Percentiles rank a stretch among this genome's conserved stretches.
phyloP scores from a whole-genome alignment of 805 yeast species.

The Ogataea nonfermentans region DNA sequence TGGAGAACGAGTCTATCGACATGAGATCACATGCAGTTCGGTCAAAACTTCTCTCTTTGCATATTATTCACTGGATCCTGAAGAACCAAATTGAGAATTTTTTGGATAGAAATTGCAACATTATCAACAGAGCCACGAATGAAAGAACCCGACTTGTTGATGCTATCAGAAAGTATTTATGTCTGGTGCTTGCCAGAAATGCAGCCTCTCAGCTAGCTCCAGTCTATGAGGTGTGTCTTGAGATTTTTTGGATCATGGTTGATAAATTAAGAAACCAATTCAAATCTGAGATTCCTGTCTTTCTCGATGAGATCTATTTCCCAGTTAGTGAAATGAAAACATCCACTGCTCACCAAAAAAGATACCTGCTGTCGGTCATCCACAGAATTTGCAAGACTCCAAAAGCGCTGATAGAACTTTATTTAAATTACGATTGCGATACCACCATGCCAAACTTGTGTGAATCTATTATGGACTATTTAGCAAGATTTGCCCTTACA shows the following conservation, averaged over 20 bases:
- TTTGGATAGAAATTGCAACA: conserved; percentile 52
- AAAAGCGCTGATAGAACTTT: conserved; percentile 85
- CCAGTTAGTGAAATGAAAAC: conserved; percentile 92
- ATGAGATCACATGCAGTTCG: conserved; percentile 91
- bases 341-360: conserved; percentile 88
- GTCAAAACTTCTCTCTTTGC: conserved; percentile 84
- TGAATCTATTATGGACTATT: conserved; percentile 75
- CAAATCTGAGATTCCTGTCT: conserved; percentile 91
- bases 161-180: conserved; percentile 80
- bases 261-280: conserved; percentile 82
- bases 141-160: conserved; percentile 65
- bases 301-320: conserved; percentile 88
- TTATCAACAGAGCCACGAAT: conserved; percentile 48
- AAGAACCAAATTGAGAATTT: conserved; percentile 84
- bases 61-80: conserved; percentile 80
- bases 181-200: conserved; percentile 81
- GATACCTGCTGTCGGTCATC: conserved; percentile 78
- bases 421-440: conserved; percentile 94
- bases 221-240: conserved; percentile 86
- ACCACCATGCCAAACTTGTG: conserved; percentile 75
- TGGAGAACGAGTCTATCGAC: conserved; percentile 74
- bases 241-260: conserved; percentile 88
- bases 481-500: conserved; percentile 68
- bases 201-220: conserved; percentile 91
- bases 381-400: conserved; percentile 86